Conservation (phyloP, 805 yeast species). For the Myxozyma nipponensis region DNA sequence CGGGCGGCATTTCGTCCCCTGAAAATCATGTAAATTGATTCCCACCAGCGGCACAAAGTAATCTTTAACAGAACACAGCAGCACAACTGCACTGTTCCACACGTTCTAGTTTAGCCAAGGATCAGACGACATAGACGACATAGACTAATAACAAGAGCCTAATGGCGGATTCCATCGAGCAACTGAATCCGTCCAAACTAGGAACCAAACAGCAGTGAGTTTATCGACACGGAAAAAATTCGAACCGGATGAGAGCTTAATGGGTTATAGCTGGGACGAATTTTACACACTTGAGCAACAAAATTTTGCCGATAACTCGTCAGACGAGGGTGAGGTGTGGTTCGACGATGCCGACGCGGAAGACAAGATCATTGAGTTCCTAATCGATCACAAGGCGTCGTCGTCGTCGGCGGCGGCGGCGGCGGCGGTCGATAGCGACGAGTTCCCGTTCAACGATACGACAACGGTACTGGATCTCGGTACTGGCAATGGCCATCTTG, state of each 20-base stretch:
- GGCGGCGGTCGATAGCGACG: too few relatives aligned
- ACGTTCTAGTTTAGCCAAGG: too few relatives aligned
- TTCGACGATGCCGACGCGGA: slow-evolving; percentile 95
- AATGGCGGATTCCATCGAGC: slow-evolving; percentile 18
- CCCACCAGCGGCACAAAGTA: too few relatives aligned
- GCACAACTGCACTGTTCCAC: too few relatives aligned
- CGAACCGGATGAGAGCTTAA: background rate
- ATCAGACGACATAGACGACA: too few relatives aligned
- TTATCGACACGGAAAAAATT: background rate
- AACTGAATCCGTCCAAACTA: slow-evolving; percentile 70
- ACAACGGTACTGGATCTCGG: slow-evolving; percentile 49
- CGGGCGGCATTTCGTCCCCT: too few relatives aligned
- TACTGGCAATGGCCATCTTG: slow-evolving; percentile 91
- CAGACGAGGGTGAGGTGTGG: slow-evolving; percentile 96
- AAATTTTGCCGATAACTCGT: slow-evolving; percentile 68
- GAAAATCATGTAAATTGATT: too few relatives aligned
- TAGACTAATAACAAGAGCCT: background rate
- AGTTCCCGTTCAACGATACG: slow-evolving; percentile 10
- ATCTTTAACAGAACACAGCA: too few relatives aligned
- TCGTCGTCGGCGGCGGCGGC: slow-evolving; percentile 20
- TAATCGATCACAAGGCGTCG: slow-evolving; percentile 49
- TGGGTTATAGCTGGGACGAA: slow-evolving; percentile 64
- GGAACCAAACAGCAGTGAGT: slow-evolving; percentile 79
- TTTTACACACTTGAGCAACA: slow-evolving; percentile 69
- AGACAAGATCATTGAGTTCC: slow-evolving; percentile 68